Percentiles rank a stretch among this genome's conserved stretches.
These are phyloP conservation scores for Rosa hybrid DNA, from an alignment of 331 rosid species.

Conservation along the genomic window DNA sequence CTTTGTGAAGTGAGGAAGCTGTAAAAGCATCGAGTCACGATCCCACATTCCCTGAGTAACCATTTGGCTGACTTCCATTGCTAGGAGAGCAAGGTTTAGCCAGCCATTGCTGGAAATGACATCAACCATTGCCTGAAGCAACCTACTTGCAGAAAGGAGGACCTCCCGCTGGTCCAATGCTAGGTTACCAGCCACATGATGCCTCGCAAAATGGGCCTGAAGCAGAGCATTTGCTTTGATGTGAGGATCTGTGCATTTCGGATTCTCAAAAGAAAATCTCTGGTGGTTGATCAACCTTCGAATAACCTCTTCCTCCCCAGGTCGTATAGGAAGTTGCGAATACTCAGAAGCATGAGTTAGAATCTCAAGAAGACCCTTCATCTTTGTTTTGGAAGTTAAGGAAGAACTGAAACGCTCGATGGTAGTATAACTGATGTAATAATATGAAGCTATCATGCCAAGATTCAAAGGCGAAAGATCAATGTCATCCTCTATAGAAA, in stretches of 20 bases:
- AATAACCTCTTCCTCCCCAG: conserved; percentile 92
- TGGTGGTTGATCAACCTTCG: conserved; percentile 93
- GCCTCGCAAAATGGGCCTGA: conserved; percentile 97
- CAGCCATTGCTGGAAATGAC: conserved; percentile 96
- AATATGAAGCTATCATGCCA: conserved; percentile 93
- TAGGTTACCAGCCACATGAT: conserved; percentile 74
- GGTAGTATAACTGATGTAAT: conserved; percentile 90
- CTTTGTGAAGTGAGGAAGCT: conserved; percentile 94
- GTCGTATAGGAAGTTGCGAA: conserved; percentile 87
- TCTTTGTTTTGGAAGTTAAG: conserved; percentile 83
- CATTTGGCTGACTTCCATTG: conserved; percentile 99
- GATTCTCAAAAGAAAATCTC: conserved; percentile 89
- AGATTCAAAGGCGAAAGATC: conserved; percentile 89
- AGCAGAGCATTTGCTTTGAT: conserved; percentile 89
- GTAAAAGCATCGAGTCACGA: conserved; percentile 91
- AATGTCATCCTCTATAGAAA: conserved; percentile 74
- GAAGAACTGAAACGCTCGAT: conserved; percentile 93
- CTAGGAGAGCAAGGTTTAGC: conserved; percentile 84
- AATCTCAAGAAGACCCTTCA: conserved; percentile 95
- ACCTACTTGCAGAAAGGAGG: conserved; percentile 82
- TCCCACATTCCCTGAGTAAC: conserved; percentile 99
- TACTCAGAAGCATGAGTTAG: conserved; percentile 89
- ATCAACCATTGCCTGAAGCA: conserved; percentile 97
- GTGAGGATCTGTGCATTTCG: conserved; percentile 86
- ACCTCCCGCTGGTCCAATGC: conserved; percentile 91